A percentile compares a stretch with the other conserved stretches of the same genome.
These are phyloP conservation scores for Ophiostoma sp. DNA, from an alignment of 2,329 filamentous ascomycete genomes.

Conservation along the genomic window DNA sequence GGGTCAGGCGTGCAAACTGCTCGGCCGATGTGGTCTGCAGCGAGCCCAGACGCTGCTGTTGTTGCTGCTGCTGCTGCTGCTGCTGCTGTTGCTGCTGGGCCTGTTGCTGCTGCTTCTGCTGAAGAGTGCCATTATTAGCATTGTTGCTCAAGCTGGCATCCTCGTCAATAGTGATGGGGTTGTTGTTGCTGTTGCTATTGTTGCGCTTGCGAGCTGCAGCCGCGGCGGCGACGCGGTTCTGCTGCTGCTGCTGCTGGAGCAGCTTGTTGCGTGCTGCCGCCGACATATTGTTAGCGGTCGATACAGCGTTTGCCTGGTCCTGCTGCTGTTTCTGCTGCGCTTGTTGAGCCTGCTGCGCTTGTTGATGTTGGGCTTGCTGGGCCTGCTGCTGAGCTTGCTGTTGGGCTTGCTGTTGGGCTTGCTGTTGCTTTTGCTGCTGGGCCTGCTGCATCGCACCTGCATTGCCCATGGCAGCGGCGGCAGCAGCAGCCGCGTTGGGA, in stretches of 20 bases:
- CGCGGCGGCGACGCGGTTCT: conserved; percentile 26
- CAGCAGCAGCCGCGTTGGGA: conserved; percentile 21
- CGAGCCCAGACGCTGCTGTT: conserved; percentile 29
- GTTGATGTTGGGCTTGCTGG: conserved; percentile 22
- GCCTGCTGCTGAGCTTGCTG: conserved; percentile 27
- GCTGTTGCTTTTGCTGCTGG: conserved; percentile 17
- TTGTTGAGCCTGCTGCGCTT: conserved; percentile 23
- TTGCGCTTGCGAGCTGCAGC: background rate
- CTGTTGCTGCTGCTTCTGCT: conserved; percentile 22
- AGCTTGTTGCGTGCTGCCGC: conserved; percentile 23
- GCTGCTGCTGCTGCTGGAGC: conserved; percentile 18
- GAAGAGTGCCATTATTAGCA: background rate
- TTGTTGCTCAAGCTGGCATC: background rate
- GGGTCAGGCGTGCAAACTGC: conserved; percentile 40
- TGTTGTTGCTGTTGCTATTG: conserved; percentile 16
- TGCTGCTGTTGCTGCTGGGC: conserved; percentile 18
- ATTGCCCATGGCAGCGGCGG: conserved; percentile 12
- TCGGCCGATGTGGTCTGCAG: conserved; percentile 33
- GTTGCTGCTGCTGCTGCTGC: conserved; percentile 24
- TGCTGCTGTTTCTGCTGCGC: conserved; percentile 25
- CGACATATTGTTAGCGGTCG: background rate
- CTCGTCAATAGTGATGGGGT: conserved; percentile 3
- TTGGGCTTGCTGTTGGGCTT: conserved; percentile 22
- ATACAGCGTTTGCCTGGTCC: conserved; percentile 15
- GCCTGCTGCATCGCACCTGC: conserved; percentile 20